phyloP scores from a whole-genome alignment of 495 filamentous ascomycete species.

The Pseudoneurospora amorphoporcata region DNA sequence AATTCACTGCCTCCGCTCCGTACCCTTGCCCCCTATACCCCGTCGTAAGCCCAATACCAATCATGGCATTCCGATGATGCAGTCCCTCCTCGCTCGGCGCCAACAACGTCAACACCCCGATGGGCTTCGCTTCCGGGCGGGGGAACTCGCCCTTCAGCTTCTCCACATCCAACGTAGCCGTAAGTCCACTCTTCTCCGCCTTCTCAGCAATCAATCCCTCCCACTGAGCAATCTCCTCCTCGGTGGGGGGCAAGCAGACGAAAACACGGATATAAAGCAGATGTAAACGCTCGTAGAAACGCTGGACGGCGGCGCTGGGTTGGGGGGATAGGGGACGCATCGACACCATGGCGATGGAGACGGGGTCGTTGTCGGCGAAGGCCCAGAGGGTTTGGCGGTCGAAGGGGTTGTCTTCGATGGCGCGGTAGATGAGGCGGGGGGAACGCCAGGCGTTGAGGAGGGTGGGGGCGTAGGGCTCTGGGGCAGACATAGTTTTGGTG shows the following conservation, averaged over 20 bases:
- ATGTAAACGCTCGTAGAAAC: conserved; percentile 15
- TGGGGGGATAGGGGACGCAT: conserved; percentile 14
- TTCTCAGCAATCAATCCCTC: background rate
- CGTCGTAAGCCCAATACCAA: conserved; percentile 31
- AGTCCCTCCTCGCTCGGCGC: conserved; percentile 8
- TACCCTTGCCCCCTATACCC: conserved; percentile 40
- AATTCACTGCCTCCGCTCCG: conserved; percentile 41
- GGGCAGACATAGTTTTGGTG: background rate
- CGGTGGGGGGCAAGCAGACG: conserved; percentile 25
- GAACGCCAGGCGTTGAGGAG: conserved; percentile 19
- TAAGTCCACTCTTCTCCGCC: background rate
- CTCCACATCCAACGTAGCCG: background rate
- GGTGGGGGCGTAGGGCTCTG: background rate
- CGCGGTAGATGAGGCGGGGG: conserved; percentile 25
- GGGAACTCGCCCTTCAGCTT: background rate
- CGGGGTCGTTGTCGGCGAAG: conserved; percentile 16
- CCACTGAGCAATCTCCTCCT: background rate
- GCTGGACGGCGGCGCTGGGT: conserved; percentile 5
- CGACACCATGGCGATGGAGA: conserved; percentile 15
- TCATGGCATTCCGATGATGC: conserved; percentile 33
- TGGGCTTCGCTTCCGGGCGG: conserved; percentile 1
- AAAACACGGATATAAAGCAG: conserved; percentile 28
- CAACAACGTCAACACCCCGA: conserved; percentile 19
- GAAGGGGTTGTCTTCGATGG: conserved; percentile 20
- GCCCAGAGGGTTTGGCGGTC: conserved; percentile 22